Evolutionary conservation across 768 basidiomycete species (phyloP).

Genomic region (Macrolepiota fuliginosa): DNA sequence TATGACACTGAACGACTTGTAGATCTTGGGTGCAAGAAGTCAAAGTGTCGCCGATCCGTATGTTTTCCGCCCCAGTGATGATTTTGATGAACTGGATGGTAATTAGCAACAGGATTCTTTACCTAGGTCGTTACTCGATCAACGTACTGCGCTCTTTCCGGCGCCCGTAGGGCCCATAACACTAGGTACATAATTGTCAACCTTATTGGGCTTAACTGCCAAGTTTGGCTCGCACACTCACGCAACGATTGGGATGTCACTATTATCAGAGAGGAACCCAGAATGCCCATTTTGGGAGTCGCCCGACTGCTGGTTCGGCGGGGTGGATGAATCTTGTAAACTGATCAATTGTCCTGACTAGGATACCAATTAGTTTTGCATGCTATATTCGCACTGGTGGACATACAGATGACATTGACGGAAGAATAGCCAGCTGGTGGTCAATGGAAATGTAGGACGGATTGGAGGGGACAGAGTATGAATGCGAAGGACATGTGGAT

Average conservation of each 20-base stretch:
- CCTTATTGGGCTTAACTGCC: no score
- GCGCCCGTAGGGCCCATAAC: slow-evolving; percentile 25
- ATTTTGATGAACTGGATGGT: slow-evolving; percentile 24
- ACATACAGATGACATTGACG: background rate
- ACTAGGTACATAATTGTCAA: slow-evolving; percentile 4
- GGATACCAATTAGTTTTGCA: background rate
- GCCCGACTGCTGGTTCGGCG: background rate
- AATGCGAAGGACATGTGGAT: no score
- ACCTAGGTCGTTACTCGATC: background rate
- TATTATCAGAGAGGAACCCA: background rate
- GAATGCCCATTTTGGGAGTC: background rate
- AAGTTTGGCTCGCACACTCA: background rate
- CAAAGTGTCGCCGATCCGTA: slow-evolving; percentile 21
- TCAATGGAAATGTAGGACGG: no score
- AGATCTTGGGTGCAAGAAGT: slow-evolving; percentile 23
- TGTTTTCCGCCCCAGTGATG: slow-evolving; percentile 15
- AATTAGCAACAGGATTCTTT: background rate
- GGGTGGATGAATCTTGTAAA: background rate
- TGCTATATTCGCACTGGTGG: no score
- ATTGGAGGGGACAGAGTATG: no score
- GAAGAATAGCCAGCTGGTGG: no score
- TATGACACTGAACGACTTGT: slow-evolving; percentile 16
- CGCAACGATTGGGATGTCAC: slow-evolving; percentile 15
- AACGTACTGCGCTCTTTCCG: slow-evolving; percentile 24
- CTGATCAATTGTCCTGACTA: background rate